Evolutionary conservation across 2,329 filamentous ascomycete genomes (phyloP).

Genomic region (Alternaria incomplexa): DNA sequence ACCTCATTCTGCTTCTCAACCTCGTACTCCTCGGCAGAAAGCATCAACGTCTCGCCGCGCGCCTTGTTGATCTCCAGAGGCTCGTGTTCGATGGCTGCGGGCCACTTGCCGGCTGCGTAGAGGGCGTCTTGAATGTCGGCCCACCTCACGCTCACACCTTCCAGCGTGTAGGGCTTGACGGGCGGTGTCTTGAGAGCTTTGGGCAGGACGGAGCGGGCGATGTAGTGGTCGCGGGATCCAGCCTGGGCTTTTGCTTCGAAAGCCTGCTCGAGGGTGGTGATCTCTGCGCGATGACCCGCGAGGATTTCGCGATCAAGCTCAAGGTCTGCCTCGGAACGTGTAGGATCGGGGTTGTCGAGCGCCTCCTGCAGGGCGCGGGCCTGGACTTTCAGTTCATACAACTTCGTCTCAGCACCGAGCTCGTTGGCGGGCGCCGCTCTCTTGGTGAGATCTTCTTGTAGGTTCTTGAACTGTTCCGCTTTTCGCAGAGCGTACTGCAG

Average conservation of each 20-base stretch:
- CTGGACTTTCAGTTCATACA: conserved; percentile 21
- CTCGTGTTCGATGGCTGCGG: conserved; percentile 31
- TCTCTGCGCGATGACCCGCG: conserved; percentile 14
- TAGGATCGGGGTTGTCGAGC: conserved; percentile 22
- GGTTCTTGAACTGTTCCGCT: conserved; percentile 27
- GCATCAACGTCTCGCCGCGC: conserved; percentile 14
- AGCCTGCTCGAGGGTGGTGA: conserved; percentile 27
- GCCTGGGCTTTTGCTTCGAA: conserved; percentile 27
- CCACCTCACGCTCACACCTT: conserved; percentile 41
- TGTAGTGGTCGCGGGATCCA: conserved; percentile 23
- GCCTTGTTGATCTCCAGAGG: conserved; percentile 18
- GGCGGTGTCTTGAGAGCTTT: conserved; percentile 19
- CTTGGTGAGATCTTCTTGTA: conserved; percentile 19
- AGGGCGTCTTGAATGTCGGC: conserved; percentile 42
- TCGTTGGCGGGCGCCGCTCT: conserved; percentile 29
- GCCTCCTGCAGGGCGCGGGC: conserved; percentile 14
- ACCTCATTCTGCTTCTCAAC: conserved; percentile 26
- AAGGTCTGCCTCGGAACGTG: conserved; percentile 14
- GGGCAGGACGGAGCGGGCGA: conserved; percentile 34
- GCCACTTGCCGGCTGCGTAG: conserved; percentile 31
- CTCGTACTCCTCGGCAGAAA: conserved; percentile 29
- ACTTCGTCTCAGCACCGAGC: conserved; percentile 23
- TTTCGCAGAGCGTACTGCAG: conserved; percentile 33
- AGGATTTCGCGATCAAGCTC: conserved; percentile 18
- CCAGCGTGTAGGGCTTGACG: conserved; percentile 31